Percentiles rank a stretch among this genome's conserved stretches.
phyloP scores from a whole-genome alignment of 1,139 yeast genomes.

The Hemisphaericaspora xylanilytica region DNA sequence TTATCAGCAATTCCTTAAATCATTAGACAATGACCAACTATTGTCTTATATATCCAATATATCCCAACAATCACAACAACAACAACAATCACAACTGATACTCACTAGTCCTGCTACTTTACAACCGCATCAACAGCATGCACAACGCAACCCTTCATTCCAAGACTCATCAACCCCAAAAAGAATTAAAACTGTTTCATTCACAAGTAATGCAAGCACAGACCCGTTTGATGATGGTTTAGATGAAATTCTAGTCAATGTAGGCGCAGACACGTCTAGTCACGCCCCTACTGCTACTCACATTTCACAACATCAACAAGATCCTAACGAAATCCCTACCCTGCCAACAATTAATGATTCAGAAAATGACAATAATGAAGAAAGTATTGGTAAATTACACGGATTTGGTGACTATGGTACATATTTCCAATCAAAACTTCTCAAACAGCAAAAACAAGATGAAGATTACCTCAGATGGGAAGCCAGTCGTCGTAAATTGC shows the following conservation, averaged over 20 bases:
- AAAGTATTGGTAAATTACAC: conserved; percentile 36
- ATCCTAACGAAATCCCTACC: too few species aligned
- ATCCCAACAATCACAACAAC: conserved; percentile 23
- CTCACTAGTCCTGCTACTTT: neutral
- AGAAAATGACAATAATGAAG: conserved; percentile 15
- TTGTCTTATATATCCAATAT: conserved; percentile 29
- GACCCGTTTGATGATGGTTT: conserved; percentile 46
- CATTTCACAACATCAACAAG: neutral
- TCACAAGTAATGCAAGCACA: conserved; percentile 26
- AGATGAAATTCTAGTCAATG: conserved; percentile 21
- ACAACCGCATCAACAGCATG: conserved; percentile 2
- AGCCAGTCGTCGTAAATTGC: conserved; percentile 30
- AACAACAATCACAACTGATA: too few species aligned
- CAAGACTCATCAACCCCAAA: conserved; percentile 14
- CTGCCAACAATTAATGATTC: too few species aligned
- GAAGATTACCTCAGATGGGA: conserved; percentile 52
- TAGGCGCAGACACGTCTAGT: conserved; percentile 1
- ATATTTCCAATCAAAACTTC: conserved; percentile 65
- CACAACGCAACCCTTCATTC: conserved; percentile 9
- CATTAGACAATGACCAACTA: conserved; percentile 34
- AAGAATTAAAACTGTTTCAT: conserved; percentile 11
- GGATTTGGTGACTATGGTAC: conserved; percentile 68
- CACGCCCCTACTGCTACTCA: neutral
- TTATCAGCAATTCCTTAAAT: conserved; percentile 29
- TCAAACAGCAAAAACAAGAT: conserved; percentile 70